Evolutionary conservation across 208 protist genomes (phyloP), one percentile per base, ranked within the genome.

Genomic region (Leishmania arabica): DNA sequence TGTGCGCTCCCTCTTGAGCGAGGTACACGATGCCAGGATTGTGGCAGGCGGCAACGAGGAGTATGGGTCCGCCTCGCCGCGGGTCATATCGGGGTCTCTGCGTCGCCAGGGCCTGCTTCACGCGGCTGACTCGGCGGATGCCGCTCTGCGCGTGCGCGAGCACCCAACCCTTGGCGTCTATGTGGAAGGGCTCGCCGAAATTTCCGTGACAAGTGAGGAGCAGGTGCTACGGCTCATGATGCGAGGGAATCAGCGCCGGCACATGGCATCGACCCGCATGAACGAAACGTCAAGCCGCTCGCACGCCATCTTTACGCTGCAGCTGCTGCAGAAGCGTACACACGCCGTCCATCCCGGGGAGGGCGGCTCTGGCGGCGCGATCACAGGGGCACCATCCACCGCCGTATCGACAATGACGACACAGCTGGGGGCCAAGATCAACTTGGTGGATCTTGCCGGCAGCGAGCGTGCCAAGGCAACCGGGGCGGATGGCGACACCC

Each of bases 261-360:
- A 95, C 85, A 95, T 93, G 9, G 98, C 95, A 2, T 77, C 85
- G 3, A 99, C 99, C 1, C 88, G 91, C 53, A 99, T 99, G 96
- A 99, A 99, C 83, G 93, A 98, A n/a, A 85, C 87, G 49, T 99
- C 94, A 31, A 98, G 92, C 72, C 91, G 99, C 49, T 99, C 98
- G 5, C 99, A 99, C 87, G 98, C 98, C 42, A 98, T 99, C 69
- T 99, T 99, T 83, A 79, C 93, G 4, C 86, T 99, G 53, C 86
- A 88, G 60, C 74, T 98, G 19, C 53, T 95, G 21, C 92, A 96
- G 76, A 88, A 88, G 64, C 79, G 83, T 31, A 84, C 56, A 19
- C 77, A 78, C 56, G 84, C 45, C 24, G 64, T 82, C 5, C 53
- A 70, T 21, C 42, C 70, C 0, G 37, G 51, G 51, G 13, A 54